A percentile compares a stretch with the other conserved stretches of the same genome.
These are phyloP conservation scores for Oryza punctata DNA, from an alignment of 176 grass and related monocot genomes.

Conservation along the genomic window DNA sequence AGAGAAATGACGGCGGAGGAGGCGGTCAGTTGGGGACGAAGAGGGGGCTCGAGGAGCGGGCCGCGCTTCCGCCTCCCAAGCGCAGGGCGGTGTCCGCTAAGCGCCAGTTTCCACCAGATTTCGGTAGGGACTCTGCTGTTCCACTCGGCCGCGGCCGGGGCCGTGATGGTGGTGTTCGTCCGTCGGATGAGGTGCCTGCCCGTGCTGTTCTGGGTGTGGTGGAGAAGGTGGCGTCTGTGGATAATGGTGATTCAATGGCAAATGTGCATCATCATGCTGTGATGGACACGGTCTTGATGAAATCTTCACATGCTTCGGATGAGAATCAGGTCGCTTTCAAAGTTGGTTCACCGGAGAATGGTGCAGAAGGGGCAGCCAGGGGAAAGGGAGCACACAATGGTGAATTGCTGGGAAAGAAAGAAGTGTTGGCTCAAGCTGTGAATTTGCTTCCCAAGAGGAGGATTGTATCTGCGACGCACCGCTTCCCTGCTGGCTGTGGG, in stretches of 20 bases:
- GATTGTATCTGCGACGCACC: neutral
- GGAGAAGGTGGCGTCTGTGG: neutral
- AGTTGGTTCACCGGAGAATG: neutral
- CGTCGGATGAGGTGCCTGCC: neutral
- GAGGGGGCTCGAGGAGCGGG: neutral
- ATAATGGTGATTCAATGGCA: neutral
- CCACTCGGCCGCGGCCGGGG: neutral
- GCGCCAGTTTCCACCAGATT: constrained; percentile 38
- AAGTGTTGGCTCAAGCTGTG: neutral
- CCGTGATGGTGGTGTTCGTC: neutral
- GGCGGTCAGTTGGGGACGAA: neutral
- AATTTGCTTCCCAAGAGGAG: neutral
- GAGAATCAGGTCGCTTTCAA: neutral
- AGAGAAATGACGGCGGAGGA: neutral
- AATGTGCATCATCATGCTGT: neutral
- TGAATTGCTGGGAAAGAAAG: constrained; percentile 5
- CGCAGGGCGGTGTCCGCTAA: constrained; percentile 16
- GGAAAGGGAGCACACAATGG: neutral
- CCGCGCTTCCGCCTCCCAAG: constrained; percentile 17
- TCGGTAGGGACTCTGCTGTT: constrained; percentile 9
- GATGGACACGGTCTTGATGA: neutral
- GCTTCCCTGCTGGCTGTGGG: constrained; percentile 8
- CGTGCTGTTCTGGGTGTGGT: too few relatives aligned
- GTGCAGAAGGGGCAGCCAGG: neutral
- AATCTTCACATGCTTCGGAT: neutral